Percentiles rank a stretch among this genome's conserved stretches.
Evolutionary conservation across 805 yeast species (phyloP).

Genomic region (Wickerhamiella lipophila): DNA sequence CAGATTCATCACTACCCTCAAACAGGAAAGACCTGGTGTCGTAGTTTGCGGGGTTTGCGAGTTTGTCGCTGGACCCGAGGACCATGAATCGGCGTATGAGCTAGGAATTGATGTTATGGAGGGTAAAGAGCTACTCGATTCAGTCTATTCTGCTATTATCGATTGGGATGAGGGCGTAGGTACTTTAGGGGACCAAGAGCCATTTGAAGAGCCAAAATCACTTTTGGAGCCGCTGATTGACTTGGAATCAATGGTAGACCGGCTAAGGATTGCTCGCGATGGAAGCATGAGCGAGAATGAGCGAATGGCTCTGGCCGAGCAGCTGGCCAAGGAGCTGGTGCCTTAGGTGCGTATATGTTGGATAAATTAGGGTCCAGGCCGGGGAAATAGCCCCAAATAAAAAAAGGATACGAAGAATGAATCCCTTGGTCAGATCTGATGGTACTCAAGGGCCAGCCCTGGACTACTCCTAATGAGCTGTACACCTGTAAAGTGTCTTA

Average conservation of each 20-base stretch:
- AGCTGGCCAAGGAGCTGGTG: constrained; percentile 26
- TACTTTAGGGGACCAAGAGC: not conserved
- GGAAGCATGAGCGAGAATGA: constrained; percentile 24
- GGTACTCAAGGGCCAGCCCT: too few relatives aligned
- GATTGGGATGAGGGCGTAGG: constrained; percentile 1
- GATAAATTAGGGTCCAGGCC: too few relatives aligned
- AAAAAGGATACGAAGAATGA: too few relatives aligned
- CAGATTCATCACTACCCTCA: not conserved
- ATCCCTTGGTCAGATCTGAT: too few relatives aligned
- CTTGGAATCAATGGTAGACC: constrained; percentile 23
- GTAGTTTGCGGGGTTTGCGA: constrained; percentile 19
- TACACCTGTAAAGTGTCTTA: too few relatives aligned
- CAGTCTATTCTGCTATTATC: constrained; percentile 2
- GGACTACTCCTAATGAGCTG: too few relatives aligned
- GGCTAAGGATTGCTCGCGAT: constrained; percentile 22
- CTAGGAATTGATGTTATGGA: constrained; percentile 11
- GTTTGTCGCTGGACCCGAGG: constrained; percentile 13
- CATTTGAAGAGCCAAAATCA: not conserved
- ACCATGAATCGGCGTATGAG: constrained; percentile 12
- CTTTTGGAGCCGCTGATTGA: constrained; percentile 17
- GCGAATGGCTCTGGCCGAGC: constrained; percentile 26
- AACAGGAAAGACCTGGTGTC: not conserved
- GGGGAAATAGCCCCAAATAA: too few relatives aligned
- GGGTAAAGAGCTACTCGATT: constrained; percentile 6
- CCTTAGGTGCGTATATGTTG: constrained; percentile 4